Evolutionary conservation across 306 rosid genomes (phyloP), one percentile per base, ranked within the genome.

Genomic region (Delonix regia): DNA sequence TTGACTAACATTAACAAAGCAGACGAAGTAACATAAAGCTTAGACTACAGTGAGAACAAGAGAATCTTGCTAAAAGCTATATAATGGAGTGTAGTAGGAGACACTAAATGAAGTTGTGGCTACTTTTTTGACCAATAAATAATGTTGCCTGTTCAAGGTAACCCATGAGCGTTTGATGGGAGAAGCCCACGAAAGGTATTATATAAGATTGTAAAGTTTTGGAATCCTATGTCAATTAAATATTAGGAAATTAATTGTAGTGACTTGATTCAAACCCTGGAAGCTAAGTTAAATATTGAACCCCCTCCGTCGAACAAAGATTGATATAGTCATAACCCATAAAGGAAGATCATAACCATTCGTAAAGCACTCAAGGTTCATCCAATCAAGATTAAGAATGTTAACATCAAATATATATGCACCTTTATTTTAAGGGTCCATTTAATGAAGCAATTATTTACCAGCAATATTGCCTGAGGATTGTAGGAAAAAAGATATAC

Each of bases 31-130:
- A 93, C 93, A 88, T 93, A 91, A 91, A 89, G 94, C 86, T 82
- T 87, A 87, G 90, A n/a, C n/a, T n/a, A n/a, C n/a, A 89, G 92
- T 86, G 87, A 77, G 67, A 76, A 82, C 81, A 83, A 86, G 4
- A 93, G 94, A 93, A 89, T 89, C 91, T 88, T 86, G 88, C 78
- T 85, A 89, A 90, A 93, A 93, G 96, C 92, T 84, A 90, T 83
- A 73, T 74, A 85, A 88, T 93, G 97, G 94, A 93, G 92, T 86
- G 92, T 90, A 89, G 97, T 90, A 89, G 93, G 91, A 91, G 86
- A 86, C 92, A 93, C 87, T 87, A 86, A 86, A 92, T 89, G 77
- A 91, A 85, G 61, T 86, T 77, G 86, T 82, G 83, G 49, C 55
- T 71, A 80, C 96, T 90, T 93, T 93, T 90, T 36, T 36, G 89